A percentile compares a stretch with the other conserved stretches of the same genome.
Conservation (phyloP, 2,329 filamentous ascomycete species). For the Hypoxylon sp. region DNA sequence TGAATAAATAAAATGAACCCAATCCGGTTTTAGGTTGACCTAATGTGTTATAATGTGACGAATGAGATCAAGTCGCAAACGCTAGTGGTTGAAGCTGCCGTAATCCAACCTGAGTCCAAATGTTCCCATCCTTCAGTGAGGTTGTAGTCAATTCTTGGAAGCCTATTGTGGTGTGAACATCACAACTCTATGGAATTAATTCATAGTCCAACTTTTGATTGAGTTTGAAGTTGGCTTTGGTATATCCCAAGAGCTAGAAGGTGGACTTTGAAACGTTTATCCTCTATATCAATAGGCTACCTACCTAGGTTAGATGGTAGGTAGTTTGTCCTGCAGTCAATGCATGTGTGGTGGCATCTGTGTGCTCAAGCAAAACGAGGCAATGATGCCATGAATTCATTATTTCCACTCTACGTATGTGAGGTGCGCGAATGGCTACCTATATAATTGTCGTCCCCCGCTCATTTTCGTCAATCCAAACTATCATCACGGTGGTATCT, state of each 20-base stretch:
- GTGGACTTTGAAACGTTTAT: neutral
- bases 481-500: constrained; percentile 17
- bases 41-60: neutral
- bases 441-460: constrained; percentile 6
- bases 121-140: neutral
- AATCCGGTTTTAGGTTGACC: neutral
- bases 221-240: neutral
- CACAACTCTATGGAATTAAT: neutral
- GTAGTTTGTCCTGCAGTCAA: neutral
- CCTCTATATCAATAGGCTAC: neutral
- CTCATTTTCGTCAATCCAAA: constrained; percentile 9
- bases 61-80: neutral
- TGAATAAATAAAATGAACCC: constrained; percentile 35
- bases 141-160: neutral
- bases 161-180: neutral
- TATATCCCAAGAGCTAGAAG: neutral
- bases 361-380: neutral
- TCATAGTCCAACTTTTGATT: neutral
- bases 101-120: too few relatives aligned
- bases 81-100: too few relatives aligned
- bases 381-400: constrained; percentile 8
- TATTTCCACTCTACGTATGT: constrained; percentile 14
- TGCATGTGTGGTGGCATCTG: neutral
- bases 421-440: neutral
- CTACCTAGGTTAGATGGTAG: neutral